Evolutionary conservation across 179 eudicot genomes (phyloP).

Genomic region (Gypsophila paniculata): DNA sequence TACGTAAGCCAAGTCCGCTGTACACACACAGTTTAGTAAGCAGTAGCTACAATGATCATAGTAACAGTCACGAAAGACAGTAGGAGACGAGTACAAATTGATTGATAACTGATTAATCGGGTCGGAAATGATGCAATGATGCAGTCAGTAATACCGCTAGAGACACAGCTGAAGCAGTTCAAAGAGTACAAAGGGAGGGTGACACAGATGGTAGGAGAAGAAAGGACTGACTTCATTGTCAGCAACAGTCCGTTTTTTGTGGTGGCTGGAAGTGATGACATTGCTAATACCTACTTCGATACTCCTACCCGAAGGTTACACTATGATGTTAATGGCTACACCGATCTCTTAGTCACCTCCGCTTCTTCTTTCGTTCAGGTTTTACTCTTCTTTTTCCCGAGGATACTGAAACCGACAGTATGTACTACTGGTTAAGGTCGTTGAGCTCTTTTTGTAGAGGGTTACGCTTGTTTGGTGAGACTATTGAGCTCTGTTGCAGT

Average conservation of each 20-base stretch:
- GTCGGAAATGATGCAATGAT: neutral
- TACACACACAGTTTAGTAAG: no score
- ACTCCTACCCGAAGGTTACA: constrained; percentile 30
- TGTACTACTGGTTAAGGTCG: no score
- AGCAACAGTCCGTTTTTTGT: constrained; percentile 37
- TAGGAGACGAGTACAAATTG: no score
- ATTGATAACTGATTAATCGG: no score
- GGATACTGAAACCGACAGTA: no score
- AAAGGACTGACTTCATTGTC: constrained; percentile 33
- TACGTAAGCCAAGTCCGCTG: no score
- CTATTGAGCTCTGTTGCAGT: no score
- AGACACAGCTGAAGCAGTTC: constrained; percentile 45
- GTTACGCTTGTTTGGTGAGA: no score
- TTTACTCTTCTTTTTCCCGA: neutral
- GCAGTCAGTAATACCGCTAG: constrained; percentile 42
- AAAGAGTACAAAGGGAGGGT: constrained; percentile 50
- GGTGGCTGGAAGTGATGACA: constrained; percentile 60
- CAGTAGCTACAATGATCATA: no score
- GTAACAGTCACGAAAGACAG: no score
- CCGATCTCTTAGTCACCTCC: constrained; percentile 23
- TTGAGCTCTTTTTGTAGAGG: neutral
- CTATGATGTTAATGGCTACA: constrained; percentile 48
- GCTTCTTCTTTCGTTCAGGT: constrained; percentile 40
- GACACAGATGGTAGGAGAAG: constrained; percentile 47
- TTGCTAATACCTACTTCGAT: constrained; percentile 61